phyloP scores from a whole-genome alignment of 2,329 filamentous ascomycete species.

The Cercospora sp. region DNA sequence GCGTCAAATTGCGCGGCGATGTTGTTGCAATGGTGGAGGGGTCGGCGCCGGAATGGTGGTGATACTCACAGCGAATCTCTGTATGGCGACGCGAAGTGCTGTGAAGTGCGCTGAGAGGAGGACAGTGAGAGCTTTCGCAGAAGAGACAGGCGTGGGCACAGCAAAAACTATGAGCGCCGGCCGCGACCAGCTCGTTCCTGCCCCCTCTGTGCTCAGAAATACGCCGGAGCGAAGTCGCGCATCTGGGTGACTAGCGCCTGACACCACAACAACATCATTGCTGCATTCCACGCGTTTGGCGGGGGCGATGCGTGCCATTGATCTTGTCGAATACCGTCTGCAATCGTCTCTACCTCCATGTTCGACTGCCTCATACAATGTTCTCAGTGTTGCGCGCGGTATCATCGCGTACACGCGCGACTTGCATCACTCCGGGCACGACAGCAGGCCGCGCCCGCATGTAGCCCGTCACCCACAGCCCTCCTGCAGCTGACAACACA shows the following conservation, averaged over 20 bases:
- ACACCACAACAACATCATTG: not conserved
- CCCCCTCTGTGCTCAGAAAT: slow-evolving; percentile 1
- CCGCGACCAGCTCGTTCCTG: not conserved
- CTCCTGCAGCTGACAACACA: not conserved
- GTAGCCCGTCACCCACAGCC: not conserved
- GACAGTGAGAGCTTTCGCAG: slow-evolving; percentile 4
- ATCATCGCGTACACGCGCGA: not conserved
- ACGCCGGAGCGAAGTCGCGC: not conserved
- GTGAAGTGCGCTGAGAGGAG: slow-evolving; percentile 8
- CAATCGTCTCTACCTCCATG: not conserved
- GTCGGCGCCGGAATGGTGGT: not conserved
- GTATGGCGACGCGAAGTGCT: not conserved
- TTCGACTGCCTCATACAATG: not conserved
- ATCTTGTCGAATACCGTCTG: too few species aligned
- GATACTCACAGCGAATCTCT: slow-evolving; percentile 10
- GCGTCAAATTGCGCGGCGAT: slow-evolving; percentile 13
- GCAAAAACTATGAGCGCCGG: not conserved
- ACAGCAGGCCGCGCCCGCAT: not conserved
- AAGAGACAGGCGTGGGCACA: not conserved
- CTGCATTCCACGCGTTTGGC: not conserved
- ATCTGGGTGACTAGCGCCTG: not conserved
- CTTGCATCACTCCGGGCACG: not conserved
- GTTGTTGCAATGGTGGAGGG: slow-evolving; percentile 3
- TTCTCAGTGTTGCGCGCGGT: not conserved
- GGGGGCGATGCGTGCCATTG: not conserved